Conservation (phyloP, 257 asterid genomes). For the Pogostemon cablin region DNA sequence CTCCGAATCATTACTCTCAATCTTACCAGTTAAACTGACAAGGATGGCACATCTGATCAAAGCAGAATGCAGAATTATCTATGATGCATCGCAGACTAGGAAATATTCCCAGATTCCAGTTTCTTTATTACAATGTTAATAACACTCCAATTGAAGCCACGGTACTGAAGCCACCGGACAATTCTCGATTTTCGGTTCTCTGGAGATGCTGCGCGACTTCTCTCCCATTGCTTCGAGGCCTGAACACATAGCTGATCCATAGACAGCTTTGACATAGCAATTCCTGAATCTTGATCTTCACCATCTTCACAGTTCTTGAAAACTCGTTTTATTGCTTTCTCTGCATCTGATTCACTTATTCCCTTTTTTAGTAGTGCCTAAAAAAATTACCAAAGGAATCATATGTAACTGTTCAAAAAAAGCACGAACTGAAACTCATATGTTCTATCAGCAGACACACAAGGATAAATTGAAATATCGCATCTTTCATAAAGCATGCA, state of each 20-base stretch:
- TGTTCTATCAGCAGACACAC: slow-evolving; percentile 2
- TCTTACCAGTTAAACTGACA: neutral
- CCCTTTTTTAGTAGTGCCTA: slow-evolving; percentile 77
- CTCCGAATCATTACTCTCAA: too few species aligned
- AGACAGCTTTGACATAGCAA: slow-evolving; percentile 66
- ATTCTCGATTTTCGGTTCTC: slow-evolving; percentile 77
- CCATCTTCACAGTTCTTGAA: slow-evolving; percentile 45
- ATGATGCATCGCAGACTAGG: slow-evolving; percentile 35
- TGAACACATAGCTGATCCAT: slow-evolving; percentile 62
- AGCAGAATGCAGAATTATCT: slow-evolving; percentile 19
- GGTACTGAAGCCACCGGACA: slow-evolving; percentile 89
- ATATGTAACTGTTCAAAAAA: slow-evolving; percentile 20
- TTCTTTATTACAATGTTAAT: slow-evolving; percentile 54
- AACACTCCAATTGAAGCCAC: slow-evolving; percentile 80
- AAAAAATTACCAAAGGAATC: slow-evolving; percentile 11
- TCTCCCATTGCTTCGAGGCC: slow-evolving; percentile 86
- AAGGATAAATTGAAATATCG: neutral
- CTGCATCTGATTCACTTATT: slow-evolving; percentile 54
- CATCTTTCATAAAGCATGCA: neutral
- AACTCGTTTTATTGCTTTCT: slow-evolving; percentile 68
- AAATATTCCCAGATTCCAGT: slow-evolving; percentile 52
- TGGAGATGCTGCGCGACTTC: slow-evolving; percentile 50
- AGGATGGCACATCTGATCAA: neutral
- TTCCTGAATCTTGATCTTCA: slow-evolving; percentile 53
- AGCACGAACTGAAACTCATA: neutral